A percentile compares a stretch with the other conserved stretches of the same genome.
These are phyloP conservation scores for Scleromitrula shiraiana DNA, from an alignment of 2,329 filamentous ascomycete species.

Conservation along the genomic window DNA sequence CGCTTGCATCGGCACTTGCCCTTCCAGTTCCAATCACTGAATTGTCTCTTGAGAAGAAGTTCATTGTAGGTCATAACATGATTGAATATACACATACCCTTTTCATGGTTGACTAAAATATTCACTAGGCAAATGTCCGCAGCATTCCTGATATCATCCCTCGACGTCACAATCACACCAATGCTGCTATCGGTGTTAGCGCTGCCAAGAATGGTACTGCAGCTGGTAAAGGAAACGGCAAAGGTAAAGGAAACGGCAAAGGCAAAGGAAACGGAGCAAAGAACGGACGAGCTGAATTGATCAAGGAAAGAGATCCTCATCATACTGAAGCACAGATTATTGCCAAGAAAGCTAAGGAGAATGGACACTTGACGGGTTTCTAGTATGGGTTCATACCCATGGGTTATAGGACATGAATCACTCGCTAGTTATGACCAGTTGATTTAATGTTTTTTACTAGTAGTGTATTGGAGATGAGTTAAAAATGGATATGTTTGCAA, in stretches of 20 bases:
- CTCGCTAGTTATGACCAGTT: too few relatives aligned
- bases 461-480: too few relatives aligned
- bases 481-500: too few relatives aligned
- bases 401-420: too few relatives aligned
- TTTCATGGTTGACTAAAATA: background rate
- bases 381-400: too few relatives aligned
- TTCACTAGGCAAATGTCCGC: background rate
- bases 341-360: slow-evolving; percentile 14
- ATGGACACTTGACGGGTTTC: too few relatives aligned
- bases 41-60: slow-evolving; percentile 12
- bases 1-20: slow-evolving; percentile 18
- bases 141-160: slow-evolving; percentile 6
- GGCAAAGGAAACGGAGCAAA: slow-evolving; percentile 15
- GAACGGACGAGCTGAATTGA: slow-evolving; percentile 4
- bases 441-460: too few relatives aligned
- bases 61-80: slow-evolving; percentile 11
- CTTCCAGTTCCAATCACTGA: slow-evolving; percentile 10
- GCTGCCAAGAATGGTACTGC: too few relatives aligned
- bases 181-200: too few relatives aligned
- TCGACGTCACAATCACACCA: slow-evolving; percentile 14
- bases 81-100: background rate
- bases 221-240: too few relatives aligned
- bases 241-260: too few relatives aligned
- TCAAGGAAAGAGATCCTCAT: slow-evolving; percentile 10
- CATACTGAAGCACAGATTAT: slow-evolving; percentile 21